phyloP scores from a whole-genome alignment of 2,329 filamentous ascomycete species.

The Aspergillus fructus region DNA sequence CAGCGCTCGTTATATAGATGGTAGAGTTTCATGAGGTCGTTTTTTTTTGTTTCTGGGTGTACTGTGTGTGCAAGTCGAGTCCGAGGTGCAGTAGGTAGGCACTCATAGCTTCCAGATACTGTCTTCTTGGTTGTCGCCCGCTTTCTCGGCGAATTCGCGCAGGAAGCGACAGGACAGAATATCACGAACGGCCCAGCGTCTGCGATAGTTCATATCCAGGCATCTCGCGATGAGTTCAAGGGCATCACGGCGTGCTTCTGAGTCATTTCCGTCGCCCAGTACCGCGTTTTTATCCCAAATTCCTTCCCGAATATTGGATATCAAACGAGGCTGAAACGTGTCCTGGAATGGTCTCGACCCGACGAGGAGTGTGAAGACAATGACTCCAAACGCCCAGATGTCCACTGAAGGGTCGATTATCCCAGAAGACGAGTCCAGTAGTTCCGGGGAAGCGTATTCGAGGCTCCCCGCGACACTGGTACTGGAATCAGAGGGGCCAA shows the following conservation, averaged over 20 bases:
- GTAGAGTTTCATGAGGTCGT: constrained; percentile 8
- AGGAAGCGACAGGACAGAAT: constrained; percentile 59
- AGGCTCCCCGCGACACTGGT: constrained; percentile 61
- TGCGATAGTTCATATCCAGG: constrained; percentile 55
- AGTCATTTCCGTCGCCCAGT: constrained; percentile 41
- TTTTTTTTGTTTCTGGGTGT: constrained; percentile 1
- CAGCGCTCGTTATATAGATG: constrained; percentile 18
- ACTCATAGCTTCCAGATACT: constrained; percentile 39
- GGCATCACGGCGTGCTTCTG: constrained; percentile 43
- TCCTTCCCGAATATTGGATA: constrained; percentile 59
- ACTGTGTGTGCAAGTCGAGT: neutral
- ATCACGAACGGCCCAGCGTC: constrained; percentile 58
- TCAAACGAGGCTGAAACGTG: constrained; percentile 57
- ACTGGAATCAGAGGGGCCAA: constrained; percentile 56
- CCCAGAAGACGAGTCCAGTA: constrained; percentile 41
- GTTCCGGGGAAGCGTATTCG: constrained; percentile 53
- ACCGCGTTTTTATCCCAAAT: constrained; percentile 58
- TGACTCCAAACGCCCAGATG: constrained; percentile 67
- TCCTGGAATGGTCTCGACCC: constrained; percentile 64
- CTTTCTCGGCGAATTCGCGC: constrained; percentile 36
- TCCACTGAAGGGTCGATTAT: constrained; percentile 57
- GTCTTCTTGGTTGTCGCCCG: constrained; percentile 31
- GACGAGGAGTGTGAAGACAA: constrained; percentile 60
- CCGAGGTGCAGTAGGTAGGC: neutral
- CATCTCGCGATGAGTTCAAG: constrained; percentile 61